A percentile compares a stretch with the other conserved stretches of the same genome.
These are phyloP conservation scores for Teunomyces stri DNA, from an alignment of 805 yeast genomes.

Conservation along the genomic window DNA sequence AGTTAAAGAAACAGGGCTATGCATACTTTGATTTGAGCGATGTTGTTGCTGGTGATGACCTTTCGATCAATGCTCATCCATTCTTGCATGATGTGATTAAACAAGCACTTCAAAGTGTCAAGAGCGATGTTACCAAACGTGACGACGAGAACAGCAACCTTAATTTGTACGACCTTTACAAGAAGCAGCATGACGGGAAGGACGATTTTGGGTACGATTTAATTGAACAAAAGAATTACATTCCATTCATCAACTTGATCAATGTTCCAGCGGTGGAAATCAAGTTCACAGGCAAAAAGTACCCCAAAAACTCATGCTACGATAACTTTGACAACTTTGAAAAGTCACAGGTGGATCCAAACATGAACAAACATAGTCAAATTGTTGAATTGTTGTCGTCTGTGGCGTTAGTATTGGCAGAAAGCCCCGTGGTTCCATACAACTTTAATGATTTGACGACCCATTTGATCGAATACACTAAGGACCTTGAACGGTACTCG, in stretches of 20 bases:
- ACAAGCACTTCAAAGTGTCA: conserved; percentile 35
- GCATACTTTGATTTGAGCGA: conserved; percentile 75
- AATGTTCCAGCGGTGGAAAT: conserved; percentile 73
- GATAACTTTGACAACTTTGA: conserved; percentile 64
- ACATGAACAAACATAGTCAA: conserved; percentile 53
- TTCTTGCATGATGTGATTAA: conserved; percentile 49
- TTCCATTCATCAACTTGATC: conserved; percentile 60
- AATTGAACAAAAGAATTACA: conserved; percentile 55
- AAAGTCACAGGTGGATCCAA: conserved; percentile 47
- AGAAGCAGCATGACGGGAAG: conserved; percentile 20
- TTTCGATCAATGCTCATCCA: conserved; percentile 66
- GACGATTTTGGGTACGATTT: conserved; percentile 30
- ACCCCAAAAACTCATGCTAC: conserved; percentile 56
- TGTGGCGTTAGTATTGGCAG: conserved; percentile 58
- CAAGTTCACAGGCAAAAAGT: conserved; percentile 41
- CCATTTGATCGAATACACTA: conserved; percentile 41
- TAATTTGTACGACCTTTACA: conserved; percentile 26
- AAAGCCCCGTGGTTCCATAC: conserved; percentile 74
- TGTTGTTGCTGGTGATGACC: conserved; percentile 50
- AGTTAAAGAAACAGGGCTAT: conserved; percentile 58
- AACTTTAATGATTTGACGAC: conserved; percentile 49
- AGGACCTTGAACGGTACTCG: conserved; percentile 47
- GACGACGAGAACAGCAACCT: conserved; percentile 8
- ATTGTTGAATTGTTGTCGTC: conserved; percentile 56
- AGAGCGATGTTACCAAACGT: conserved; percentile 12